These are phyloP conservation scores for Talaromyces sp. DNA, from an alignment of 2,329 filamentous ascomycete species.

Conservation along the genomic window DNA sequence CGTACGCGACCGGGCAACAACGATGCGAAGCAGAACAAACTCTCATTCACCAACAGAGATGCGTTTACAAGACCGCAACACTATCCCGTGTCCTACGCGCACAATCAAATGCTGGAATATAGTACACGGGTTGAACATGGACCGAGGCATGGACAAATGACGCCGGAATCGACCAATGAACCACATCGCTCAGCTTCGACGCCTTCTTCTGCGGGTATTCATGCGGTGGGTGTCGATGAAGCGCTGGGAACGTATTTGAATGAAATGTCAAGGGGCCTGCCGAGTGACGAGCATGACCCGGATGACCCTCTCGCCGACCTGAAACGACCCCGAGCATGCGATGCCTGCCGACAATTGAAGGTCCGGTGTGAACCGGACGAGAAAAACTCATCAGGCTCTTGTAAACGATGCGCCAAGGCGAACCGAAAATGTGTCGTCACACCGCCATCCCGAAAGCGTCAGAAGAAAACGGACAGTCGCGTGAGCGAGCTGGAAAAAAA, in stretches of 20 bases:
- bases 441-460: conserved; percentile 69
- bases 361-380: conserved; percentile 80
- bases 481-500: conserved; percentile 90
- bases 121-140: neutral
- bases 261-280: conserved; percentile 14
- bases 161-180: conserved; percentile 23
- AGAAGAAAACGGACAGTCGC: conserved; percentile 86
- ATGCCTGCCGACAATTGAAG: conserved; percentile 71
- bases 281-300: conserved; percentile 20
- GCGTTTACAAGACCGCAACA: conserved; percentile 17
- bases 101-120: neutral
- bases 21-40: conserved; percentile 12
- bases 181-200: conserved; percentile 20
- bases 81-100: conserved; percentile 1
- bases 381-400: conserved; percentile 59
- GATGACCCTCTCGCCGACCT: conserved; percentile 45
- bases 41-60: conserved; percentile 12
- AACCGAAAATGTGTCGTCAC: conserved; percentile 74
- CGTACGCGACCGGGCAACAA: conserved; percentile 27
- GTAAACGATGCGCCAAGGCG: conserved; percentile 75
- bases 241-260: conserved; percentile 10
- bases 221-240: conserved; percentile 17
- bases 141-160: conserved; percentile 22
- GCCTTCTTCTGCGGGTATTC: conserved; percentile 17
- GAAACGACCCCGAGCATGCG: conserved; percentile 69